phyloP scores from a whole-genome alignment of 1,284 basidiomycete genomes.

The Puccinia horiana region DNA sequence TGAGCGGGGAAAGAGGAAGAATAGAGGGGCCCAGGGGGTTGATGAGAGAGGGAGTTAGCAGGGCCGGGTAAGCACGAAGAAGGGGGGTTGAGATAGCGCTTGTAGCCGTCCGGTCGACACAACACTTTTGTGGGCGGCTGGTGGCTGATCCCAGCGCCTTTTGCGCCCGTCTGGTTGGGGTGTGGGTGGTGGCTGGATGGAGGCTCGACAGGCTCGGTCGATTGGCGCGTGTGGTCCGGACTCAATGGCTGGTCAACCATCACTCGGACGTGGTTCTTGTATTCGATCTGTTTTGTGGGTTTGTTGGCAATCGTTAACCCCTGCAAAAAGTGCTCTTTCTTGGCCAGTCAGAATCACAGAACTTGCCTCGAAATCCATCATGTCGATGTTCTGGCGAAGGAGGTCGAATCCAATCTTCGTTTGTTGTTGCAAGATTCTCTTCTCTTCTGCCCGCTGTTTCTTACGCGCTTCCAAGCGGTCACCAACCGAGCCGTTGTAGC shows the following conservation, averaged over 20 bases:
- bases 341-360: too few relatives aligned
- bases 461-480: conserved; percentile 30
- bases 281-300: conserved; percentile 31
- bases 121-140: background rate
- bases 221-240: background rate
- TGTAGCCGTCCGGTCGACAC: conserved; percentile 39
- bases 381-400: conserved; percentile 11
- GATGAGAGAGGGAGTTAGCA: background rate
- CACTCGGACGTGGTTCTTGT: conserved; percentile 43
- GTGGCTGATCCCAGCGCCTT: too few relatives aligned
- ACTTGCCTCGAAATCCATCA: conserved; percentile 47
- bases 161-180: background rate
- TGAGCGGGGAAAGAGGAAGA: background rate
- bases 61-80: background rate
- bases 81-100: conserved; percentile 18
- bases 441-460: conserved; percentile 37
- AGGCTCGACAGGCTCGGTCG: background rate
- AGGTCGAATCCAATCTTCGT: conserved; percentile 33
- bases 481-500: background rate
- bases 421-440: conserved; percentile 6
- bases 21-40: conserved; percentile 27
- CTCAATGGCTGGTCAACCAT: conserved; percentile 23
- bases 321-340: background rate
- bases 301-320: background rate
- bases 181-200: background rate